phyloP scores from a whole-genome alignment of 2,329 filamentous ascomycete species.

The Hymenoscyphus scutula region DNA sequence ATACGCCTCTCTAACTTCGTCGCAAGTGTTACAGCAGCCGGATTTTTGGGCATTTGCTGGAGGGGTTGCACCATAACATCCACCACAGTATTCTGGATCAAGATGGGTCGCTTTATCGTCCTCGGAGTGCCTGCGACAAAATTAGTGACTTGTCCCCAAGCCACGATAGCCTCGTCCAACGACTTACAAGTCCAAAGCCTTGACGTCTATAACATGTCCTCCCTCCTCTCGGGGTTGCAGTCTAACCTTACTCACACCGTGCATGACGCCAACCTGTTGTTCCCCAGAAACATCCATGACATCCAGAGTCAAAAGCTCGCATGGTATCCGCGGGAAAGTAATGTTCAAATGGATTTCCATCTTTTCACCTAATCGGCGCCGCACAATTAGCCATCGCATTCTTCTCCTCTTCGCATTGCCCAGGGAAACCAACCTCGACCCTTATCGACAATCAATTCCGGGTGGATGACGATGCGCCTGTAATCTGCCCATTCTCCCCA shows the following conservation, averaged over 20 bases:
- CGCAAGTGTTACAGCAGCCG: slow-evolving; percentile 97
- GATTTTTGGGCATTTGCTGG: slow-evolving; percentile 70
- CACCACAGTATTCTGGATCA: slow-evolving; percentile 87
- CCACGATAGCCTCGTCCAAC: background rate
- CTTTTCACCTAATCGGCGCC: slow-evolving; percentile 68
- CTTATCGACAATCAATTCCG: slow-evolving; percentile 95
- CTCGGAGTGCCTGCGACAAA: slow-evolving; percentile 55
- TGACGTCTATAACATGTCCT: slow-evolving; percentile 69
- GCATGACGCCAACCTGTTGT: slow-evolving; percentile 89
- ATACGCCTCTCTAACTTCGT: slow-evolving; percentile 94
- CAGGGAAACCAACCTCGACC: slow-evolving; percentile 67
- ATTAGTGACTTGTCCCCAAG: background rate
- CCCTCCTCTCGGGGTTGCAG: slow-evolving; percentile 71
- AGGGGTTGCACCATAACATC: slow-evolving; percentile 81
- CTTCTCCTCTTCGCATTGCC: background rate
- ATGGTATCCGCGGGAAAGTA: slow-evolving; percentile 89
- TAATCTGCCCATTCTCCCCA: slow-evolving; percentile 98
- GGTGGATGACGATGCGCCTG: slow-evolving; percentile 77
- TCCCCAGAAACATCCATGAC: slow-evolving; percentile 99
- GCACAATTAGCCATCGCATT: background rate
- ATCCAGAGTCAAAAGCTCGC: slow-evolving; percentile 92
- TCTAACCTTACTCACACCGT: slow-evolving; percentile 89
- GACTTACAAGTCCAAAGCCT: slow-evolving; percentile 64
- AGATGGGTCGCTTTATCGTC: slow-evolving; percentile 74
- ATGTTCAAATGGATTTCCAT: slow-evolving; percentile 99